Evolutionary conservation across 495 filamentous ascomycete genomes (phyloP).

Genomic region (Copromyces sp.): DNA sequence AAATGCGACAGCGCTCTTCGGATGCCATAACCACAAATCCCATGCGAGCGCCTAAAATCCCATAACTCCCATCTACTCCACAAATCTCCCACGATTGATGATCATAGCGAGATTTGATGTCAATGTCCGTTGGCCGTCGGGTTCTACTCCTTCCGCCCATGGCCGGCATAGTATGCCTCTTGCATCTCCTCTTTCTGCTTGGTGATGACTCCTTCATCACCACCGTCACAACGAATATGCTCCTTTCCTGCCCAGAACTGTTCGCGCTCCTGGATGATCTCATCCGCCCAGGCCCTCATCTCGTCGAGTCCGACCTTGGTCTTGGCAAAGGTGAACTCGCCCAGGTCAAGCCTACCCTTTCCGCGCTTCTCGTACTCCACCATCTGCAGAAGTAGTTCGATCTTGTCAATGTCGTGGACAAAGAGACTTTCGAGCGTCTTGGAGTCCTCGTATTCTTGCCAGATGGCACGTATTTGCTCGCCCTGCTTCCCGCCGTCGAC

Average conservation of each 20-base stretch:
- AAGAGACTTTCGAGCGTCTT: conserved; percentile 74
- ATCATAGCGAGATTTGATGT: background rate
- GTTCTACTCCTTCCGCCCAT: conserved; percentile 12
- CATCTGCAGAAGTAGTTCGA: conserved; percentile 91
- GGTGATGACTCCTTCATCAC: conserved; percentile 29
- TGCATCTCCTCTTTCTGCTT: conserved; percentile 25
- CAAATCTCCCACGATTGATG: background rate
- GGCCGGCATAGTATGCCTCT: conserved; percentile 31
- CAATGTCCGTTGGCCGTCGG: conserved; percentile 1
- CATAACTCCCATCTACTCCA: background rate
- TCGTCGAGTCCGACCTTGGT: conserved; percentile 62
- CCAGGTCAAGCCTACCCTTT: conserved; percentile 55
- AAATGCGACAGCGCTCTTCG: background rate
- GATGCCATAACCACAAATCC: background rate
- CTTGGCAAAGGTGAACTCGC: conserved; percentile 74
- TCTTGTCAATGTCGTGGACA: conserved; percentile 95
- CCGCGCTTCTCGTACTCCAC: conserved; percentile 82
- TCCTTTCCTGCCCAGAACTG: conserved; percentile 52
- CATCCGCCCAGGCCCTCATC: conserved; percentile 66
- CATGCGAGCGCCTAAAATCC: background rate
- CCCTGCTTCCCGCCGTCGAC: conserved; percentile 60
- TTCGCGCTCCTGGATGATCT: conserved; percentile 66
- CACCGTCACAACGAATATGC: conserved; percentile 33
- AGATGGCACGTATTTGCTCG: conserved; percentile 60
- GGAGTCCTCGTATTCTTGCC: conserved; percentile 88